These are phyloP conservation scores for Tetracladium marchalianum DNA, from an alignment of 495 filamentous ascomycete genomes.

Conservation along the genomic window DNA sequence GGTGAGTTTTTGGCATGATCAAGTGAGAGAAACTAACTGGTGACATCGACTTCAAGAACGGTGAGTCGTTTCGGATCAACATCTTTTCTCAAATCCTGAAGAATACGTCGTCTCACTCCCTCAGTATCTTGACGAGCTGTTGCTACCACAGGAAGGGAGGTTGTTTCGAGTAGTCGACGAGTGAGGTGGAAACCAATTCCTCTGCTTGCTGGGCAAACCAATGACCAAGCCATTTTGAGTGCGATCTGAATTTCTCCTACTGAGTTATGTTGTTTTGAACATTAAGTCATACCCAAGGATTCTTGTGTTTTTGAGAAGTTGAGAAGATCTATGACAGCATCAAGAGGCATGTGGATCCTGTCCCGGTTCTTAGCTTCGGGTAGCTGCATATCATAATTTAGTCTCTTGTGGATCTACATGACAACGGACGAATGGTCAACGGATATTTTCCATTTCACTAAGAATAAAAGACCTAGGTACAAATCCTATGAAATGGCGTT, in stretches of 20 bases:
- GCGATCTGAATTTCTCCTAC: too few species aligned
- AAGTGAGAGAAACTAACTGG: constrained; percentile 30
- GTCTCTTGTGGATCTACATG: too few species aligned
- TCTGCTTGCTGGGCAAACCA: constrained; percentile 58
- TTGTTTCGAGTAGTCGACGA: constrained; percentile 53
- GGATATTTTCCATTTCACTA: too few species aligned
- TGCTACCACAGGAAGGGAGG: constrained; percentile 58
- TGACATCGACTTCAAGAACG: constrained; percentile 50
- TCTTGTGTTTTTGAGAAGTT: not conserved
- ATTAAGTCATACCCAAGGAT: not conserved
- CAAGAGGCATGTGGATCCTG: constrained; percentile 4
- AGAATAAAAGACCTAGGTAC: too few species aligned
- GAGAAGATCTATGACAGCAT: constrained; percentile 14
- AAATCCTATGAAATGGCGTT: too few species aligned
- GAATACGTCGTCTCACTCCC: constrained; percentile 39
- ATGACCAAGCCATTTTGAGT: constrained; percentile 14
- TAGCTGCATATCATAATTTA: too few species aligned
- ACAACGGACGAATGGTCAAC: too few species aligned
- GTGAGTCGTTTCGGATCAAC: constrained; percentile 26
- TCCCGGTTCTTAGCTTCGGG: too few species aligned
- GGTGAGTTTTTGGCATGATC: not conserved
- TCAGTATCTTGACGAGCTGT: constrained; percentile 53
- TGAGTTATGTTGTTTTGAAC: not conserved
- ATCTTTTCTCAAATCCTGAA: constrained; percentile 39
- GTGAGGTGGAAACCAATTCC: constrained; percentile 68